Evolutionary conservation across 768 basidiomycete species (phyloP), one percentile per base, ranked within the genome.

Genomic region (Rhodotorula sphaerocarpa): DNA sequence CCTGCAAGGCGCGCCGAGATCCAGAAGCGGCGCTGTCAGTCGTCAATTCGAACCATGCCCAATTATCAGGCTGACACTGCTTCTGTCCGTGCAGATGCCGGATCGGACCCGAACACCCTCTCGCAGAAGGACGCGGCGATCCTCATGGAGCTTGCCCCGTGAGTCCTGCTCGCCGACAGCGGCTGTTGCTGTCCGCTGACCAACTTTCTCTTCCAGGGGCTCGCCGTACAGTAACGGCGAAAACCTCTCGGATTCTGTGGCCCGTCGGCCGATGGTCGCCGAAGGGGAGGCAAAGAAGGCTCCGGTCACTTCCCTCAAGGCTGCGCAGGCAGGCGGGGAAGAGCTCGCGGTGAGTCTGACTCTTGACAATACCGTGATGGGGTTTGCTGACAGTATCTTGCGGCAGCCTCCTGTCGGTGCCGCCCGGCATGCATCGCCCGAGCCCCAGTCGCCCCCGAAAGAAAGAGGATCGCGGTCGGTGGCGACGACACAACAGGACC

Each of bases 1-100:
- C 95, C 95, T 80, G 90, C 90, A 2, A 89, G 86, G 0, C 92
- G 96, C 75, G 84, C 85, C 46, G 88, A 90, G 0, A 78, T 88
- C 52, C 83, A 90, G 25, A 80, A 90, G 53, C 88, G 90, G 73
- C 86, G 95, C 71, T 65, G 65, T 67, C 9, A 39, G 61, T 59
- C 11, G 0, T 3, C 7, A 1, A 1, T 10, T 15, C 20, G 16
- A 33, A 23, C 20, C 11, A 84, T 86, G 3, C 84, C 86, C 73
- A 84, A 87, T 80, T 55, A 82, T 87, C 12, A 88, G 79, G 90
- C 11, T n/a, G 33, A 34, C 18, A 88, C 82, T 82, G 84, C 23
- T 48, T 27, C 20, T 25, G 46, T 21, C 50, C 42, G 25, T 34
- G 10, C 62, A 70, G 46, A 75, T 85, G 67, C 75, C 77, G 39